Percentiles rank a stretch among this genome's conserved stretches.
Evolutionary conservation across 352 stramenopile species (phyloP).

Genomic region (Pythium diclinum): DNA sequence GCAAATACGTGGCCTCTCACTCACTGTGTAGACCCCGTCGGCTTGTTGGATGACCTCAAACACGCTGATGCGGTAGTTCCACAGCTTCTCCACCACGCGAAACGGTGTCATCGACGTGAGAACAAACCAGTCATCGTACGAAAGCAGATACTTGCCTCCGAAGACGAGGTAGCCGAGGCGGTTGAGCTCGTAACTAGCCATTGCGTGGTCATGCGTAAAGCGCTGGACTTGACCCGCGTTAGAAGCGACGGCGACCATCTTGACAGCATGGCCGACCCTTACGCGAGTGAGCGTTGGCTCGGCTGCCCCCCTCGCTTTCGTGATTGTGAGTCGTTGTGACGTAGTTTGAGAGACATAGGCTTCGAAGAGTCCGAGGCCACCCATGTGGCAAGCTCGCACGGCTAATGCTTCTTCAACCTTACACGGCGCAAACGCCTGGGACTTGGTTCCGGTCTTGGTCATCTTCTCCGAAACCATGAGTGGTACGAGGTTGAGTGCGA

Average conservation of each 20-base stretch:
- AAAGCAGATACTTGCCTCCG: slow-evolving; percentile 21
- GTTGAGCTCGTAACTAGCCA: slow-evolving; percentile 9
- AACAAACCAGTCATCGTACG: slow-evolving; percentile 26
- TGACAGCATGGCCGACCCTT: too few species aligned
- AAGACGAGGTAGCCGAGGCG: slow-evolving; percentile 22
- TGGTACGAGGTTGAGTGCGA: slow-evolving; percentile 30
- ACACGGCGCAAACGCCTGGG: neutral
- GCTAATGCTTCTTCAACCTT: slow-evolving; percentile 29
- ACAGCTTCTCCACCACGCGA: slow-evolving; percentile 19
- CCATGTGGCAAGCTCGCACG: slow-evolving; percentile 26
- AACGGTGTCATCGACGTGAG: slow-evolving; percentile 22
- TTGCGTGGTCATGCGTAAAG: neutral
- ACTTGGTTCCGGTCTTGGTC: slow-evolving; percentile 8
- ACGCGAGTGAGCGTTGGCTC: too few species aligned
- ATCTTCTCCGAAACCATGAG: slow-evolving; percentile 22
- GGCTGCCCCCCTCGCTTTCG: neutral
- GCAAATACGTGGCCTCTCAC: too few species aligned
- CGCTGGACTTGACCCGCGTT: too few species aligned
- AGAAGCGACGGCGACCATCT: too few species aligned
- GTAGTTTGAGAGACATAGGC: too few species aligned
- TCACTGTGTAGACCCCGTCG: too few species aligned
- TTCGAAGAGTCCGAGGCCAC: slow-evolving; percentile 22
- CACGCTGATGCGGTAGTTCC: slow-evolving; percentile 26
- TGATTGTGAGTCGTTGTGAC: too few species aligned
- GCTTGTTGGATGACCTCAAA: slow-evolving; percentile 12